A percentile compares a stretch with the other conserved stretches of the same genome.
phyloP scores from a whole-genome alignment of 1,139 yeast genomes.

The Blastobotrys serpentis region DNA sequence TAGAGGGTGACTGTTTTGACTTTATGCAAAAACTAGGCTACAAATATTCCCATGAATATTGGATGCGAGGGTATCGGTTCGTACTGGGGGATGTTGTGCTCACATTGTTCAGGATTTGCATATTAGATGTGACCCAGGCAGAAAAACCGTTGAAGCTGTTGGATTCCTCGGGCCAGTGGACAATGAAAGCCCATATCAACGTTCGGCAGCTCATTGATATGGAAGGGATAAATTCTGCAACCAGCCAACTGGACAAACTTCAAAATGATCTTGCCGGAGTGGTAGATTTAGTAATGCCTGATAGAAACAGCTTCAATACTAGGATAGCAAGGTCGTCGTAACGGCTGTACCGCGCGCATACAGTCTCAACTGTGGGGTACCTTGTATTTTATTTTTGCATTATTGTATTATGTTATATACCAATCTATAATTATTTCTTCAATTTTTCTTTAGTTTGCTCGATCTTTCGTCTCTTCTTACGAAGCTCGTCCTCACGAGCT shows the following conservation, averaged over 20 bases:
- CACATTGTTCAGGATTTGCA: slow-evolving; percentile 54
- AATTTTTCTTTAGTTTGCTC: slow-evolving; percentile 64
- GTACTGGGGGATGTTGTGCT: slow-evolving; percentile 63
- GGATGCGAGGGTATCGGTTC: slow-evolving; percentile 64
- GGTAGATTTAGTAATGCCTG: slow-evolving; percentile 69
- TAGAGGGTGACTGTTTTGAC: slow-evolving; percentile 35
- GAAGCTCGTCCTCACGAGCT: slow-evolving; percentile 68
- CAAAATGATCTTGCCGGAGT: slow-evolving; percentile 68
- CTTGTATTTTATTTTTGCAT: background rate
- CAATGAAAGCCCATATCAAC: slow-evolving; percentile 66
- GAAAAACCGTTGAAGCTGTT: slow-evolving; percentile 38
- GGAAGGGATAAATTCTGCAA: slow-evolving; percentile 65
- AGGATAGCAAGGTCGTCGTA: slow-evolving; percentile 10
- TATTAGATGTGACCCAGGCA: slow-evolving; percentile 21
- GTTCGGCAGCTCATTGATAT: slow-evolving; percentile 73
- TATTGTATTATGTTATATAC: background rate
- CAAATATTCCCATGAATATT: slow-evolving; percentile 60
- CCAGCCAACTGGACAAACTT: slow-evolving; percentile 57
- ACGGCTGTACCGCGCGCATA: too few relatives aligned
- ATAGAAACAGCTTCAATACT: slow-evolving; percentile 70
- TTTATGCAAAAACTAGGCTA: slow-evolving; percentile 72
- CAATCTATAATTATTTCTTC: slow-evolving; percentile 26
- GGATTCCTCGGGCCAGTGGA: slow-evolving; percentile 57
- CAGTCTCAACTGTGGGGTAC: too few relatives aligned
- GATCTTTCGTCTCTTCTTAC: slow-evolving; percentile 75